Evolutionary conservation across 148 eudicot species (phyloP).

Genomic region (Suaeda aralocaspica): DNA sequence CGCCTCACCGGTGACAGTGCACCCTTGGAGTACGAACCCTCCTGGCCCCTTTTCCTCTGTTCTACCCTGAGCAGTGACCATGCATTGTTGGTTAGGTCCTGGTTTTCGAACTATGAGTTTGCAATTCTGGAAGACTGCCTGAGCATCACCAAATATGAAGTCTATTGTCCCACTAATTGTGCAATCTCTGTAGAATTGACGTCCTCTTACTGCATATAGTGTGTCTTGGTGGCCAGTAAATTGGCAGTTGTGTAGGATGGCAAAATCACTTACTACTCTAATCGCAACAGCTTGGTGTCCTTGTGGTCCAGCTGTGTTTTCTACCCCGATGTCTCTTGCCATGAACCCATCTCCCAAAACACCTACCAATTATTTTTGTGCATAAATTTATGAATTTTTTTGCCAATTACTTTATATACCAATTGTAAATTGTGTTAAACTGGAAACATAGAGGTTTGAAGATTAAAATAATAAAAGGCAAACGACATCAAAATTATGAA

Average conservation of each 20-base stretch:
- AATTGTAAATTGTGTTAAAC: too few species aligned
- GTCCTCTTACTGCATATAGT: slow-evolving; percentile 32
- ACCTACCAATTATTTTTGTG: slow-evolving; percentile 22
- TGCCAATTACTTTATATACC: too few species aligned
- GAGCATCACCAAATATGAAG: slow-evolving; percentile 65
- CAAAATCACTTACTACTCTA: slow-evolving; percentile 27
- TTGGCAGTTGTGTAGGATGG: slow-evolving; percentile 35
- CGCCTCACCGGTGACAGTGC: slow-evolving; percentile 33
- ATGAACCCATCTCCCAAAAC: slow-evolving; percentile 37
- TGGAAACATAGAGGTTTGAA: too few species aligned
- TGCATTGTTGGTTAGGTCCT: slow-evolving; percentile 34
- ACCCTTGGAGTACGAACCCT: slow-evolving; percentile 46
- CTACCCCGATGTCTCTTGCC: slow-evolving; percentile 39
- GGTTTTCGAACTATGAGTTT: slow-evolving; percentile 45
- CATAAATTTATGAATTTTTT: too few species aligned
- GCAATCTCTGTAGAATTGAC: slow-evolving; percentile 68
- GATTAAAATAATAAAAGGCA: too few species aligned
- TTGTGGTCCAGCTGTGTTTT: slow-evolving; percentile 35
- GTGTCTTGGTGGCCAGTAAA: slow-evolving; percentile 38
- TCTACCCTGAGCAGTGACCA: slow-evolving; percentile 65
- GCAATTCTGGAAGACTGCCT: slow-evolving; percentile 59
- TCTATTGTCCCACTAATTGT: slow-evolving; percentile 56
- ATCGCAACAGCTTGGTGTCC: slow-evolving; percentile 39
- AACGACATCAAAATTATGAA: too few species aligned
- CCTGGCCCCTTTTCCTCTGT: slow-evolving; percentile 32